A percentile compares a stretch with the other conserved stretches of the same genome.
These are phyloP conservation scores for Penicillium bialowiezense DNA, from an alignment of 495 filamentous ascomycete species.

Conservation along the genomic window DNA sequence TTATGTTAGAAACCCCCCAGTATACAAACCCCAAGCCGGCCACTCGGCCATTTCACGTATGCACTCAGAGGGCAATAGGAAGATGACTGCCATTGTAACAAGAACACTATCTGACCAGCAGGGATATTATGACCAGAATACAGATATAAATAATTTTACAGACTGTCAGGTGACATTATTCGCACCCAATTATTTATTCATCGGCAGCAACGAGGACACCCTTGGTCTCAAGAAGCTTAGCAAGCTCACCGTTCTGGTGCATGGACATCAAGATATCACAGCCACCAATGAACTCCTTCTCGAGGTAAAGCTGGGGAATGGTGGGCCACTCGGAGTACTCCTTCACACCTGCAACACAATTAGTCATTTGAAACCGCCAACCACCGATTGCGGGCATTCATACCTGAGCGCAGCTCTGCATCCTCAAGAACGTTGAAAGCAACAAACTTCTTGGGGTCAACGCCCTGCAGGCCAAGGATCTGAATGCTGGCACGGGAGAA, in stretches of 20 bases:
- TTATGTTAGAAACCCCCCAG: too few species aligned
- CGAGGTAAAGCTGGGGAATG: constrained; percentile 92
- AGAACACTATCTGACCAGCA: constrained; percentile 6
- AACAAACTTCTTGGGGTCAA: constrained; percentile 93
- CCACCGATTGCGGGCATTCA: constrained; percentile 14
- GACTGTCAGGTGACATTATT: background rate
- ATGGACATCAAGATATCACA: constrained; percentile 96
- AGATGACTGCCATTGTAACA: background rate
- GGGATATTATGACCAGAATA: constrained; percentile 14
- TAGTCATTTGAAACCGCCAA: background rate
- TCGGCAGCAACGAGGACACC: constrained; percentile 65
- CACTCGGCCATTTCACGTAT: too few species aligned
- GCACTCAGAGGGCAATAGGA: background rate
- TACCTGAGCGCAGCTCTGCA: constrained; percentile 79
- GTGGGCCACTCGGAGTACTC: constrained; percentile 99
- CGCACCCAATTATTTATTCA: constrained; percentile 22
- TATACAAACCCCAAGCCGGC: too few species aligned
- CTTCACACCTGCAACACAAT: constrained; percentile 71
- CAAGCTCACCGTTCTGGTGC: constrained; percentile 94
- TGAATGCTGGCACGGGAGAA: constrained; percentile 95
- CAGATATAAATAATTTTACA: constrained; percentile 18
- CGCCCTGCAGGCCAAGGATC: constrained; percentile 89
- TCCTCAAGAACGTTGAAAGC: constrained; percentile 97
- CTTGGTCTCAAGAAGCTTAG: constrained; percentile 89
- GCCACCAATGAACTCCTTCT: constrained; percentile 93